Evolutionary conservation across 768 basidiomycete species (phyloP).

Genomic region (Russula ochroleuca): DNA sequence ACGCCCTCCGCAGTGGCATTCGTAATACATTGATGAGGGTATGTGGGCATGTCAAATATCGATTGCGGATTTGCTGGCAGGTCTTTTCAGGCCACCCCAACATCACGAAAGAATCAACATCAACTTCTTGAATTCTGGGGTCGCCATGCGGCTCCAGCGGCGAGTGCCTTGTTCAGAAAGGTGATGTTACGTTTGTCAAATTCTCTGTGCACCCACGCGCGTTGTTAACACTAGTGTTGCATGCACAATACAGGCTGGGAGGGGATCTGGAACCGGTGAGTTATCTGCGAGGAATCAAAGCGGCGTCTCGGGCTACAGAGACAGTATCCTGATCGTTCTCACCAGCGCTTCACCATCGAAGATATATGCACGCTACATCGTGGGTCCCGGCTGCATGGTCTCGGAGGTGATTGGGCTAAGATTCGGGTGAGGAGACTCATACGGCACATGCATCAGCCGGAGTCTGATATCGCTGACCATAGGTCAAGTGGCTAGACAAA

Average conservation of each 20-base stretch:
- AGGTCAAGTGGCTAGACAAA: neutral
- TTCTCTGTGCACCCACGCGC: neutral
- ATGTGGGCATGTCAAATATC: neutral
- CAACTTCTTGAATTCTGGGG: constrained; percentile 9
- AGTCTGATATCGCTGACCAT: neutral
- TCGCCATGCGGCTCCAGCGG: constrained; percentile 2
- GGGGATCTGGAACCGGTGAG: neutral
- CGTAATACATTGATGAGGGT: neutral
- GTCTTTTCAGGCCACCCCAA: neutral
- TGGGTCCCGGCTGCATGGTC: neutral
- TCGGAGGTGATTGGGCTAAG: neutral
- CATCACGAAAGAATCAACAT: neutral
- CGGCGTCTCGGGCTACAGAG: neutral
- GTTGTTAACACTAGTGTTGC: neutral
- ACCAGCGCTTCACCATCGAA: neutral
- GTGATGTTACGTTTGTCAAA: neutral
- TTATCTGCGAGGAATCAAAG: neutral
- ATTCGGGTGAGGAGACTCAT: neutral
- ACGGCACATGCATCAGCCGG: neutral
- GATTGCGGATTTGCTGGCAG: constrained; percentile 5
- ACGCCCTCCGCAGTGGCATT: neutral
- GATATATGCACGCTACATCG: neutral
- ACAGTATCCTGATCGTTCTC: neutral
- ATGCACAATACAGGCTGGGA: neutral
- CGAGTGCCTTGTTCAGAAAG: neutral